These are phyloP conservation scores for Aspergillus hiratsukae DNA, from an alignment of 2,329 filamentous ascomycete species.

Conservation along the genomic window DNA sequence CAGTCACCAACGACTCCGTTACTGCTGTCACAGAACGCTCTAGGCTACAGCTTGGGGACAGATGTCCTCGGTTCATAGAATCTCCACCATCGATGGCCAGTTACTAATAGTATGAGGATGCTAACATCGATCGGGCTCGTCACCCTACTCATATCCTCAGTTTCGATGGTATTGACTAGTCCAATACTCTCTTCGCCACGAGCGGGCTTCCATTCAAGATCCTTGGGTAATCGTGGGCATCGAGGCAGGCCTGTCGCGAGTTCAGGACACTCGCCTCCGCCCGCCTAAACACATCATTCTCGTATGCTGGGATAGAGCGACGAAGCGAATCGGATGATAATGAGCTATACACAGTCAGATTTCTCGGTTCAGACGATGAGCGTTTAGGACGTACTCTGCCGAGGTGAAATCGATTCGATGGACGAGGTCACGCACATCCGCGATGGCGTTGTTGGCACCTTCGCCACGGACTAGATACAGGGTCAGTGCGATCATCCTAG, in stretches of 20 bases:
- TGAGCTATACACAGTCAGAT: constrained; percentile 4
- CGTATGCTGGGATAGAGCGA: constrained; percentile 34
- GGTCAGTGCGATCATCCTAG: not conserved
- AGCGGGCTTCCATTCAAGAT: constrained; percentile 39
- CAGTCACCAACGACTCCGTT: too few species aligned
- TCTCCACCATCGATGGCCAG: too few species aligned
- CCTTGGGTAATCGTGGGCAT: constrained; percentile 49
- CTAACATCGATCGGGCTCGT: too few species aligned
- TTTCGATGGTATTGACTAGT: not conserved
- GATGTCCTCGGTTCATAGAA: not conserved
- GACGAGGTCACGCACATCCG: constrained; percentile 47
- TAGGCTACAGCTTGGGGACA: not conserved
- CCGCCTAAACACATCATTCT: constrained; percentile 42
- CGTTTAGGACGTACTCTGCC: not conserved
- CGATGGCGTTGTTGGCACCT: constrained; percentile 54
- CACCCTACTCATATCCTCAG: too few species aligned
- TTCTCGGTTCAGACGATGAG: not conserved
- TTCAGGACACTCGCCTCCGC: constrained; percentile 46
- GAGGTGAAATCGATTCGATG: constrained; percentile 22
- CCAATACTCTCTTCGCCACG: constrained; percentile 32
- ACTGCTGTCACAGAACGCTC: too few species aligned
- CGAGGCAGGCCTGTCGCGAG: constrained; percentile 51
- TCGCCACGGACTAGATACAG: constrained; percentile 50
- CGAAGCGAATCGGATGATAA: constrained; percentile 6
- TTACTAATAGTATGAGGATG: too few species aligned